Evolutionary conservation across 202 grass and related monocot species (phyloP), one percentile per base, ranked within the genome.

Genomic region (Brachypodium distachyon): DNA sequence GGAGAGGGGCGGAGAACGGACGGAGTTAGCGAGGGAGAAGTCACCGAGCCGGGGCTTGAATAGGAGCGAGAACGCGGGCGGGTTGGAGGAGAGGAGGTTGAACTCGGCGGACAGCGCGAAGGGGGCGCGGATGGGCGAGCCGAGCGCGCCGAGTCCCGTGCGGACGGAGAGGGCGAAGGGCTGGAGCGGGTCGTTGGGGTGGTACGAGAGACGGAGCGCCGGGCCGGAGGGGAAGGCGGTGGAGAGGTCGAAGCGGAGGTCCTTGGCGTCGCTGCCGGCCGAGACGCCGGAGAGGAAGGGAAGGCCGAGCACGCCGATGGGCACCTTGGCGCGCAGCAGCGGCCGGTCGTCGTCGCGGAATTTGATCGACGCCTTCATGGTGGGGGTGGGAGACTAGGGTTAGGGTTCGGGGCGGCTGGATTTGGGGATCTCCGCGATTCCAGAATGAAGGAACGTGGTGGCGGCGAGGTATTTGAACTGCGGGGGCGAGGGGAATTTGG

Each of bases 361-460:
- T 83, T 83, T 95, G 92, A 95, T 89, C 7, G 92, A 95, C 10
- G 92, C 92, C 89, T 99, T 99, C 96, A 99, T 99, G 32, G 72
- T 40, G 44, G 36, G 19, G 33, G 26, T 34, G 47, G 17, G 27
- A 0, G 23, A 74, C 61, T 87, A 81, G 75, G 81, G 80, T 74
- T 88, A 48, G 75, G 52, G 43, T 59, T 61, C 12, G 44, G 38
- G 59, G 16, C 9, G 5, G 43, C 31, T 9, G 56, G 79, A 62
- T 70, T 31, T 55, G 58, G 73, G 58, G 67, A 63, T 70, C 67
- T 33, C 51, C 14, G 6, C 31, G 53, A 19, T 66, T 29, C 11
- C 11, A 16, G 48, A 19, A 55, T 27, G 37, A 42, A 25, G 60
- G 43, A 39, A 12, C 21, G 55, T 28, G 73, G 43, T 18, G 21